These are phyloP conservation scores for Euphrasia arctica DNA, from an alignment of 305 asterid genomes.

Conservation along the genomic window DNA sequence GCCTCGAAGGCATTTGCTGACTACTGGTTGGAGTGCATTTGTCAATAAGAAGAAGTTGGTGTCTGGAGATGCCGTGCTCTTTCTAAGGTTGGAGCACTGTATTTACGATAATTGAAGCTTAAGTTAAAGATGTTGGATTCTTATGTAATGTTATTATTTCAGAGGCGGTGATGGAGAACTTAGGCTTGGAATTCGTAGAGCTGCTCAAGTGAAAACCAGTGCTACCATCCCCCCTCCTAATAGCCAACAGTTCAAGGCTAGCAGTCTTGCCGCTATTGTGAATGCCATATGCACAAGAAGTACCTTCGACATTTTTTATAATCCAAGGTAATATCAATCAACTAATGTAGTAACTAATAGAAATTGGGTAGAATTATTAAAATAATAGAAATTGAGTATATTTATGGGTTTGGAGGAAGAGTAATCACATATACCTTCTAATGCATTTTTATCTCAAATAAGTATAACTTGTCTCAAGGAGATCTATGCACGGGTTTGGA, in stretches of 20 bases:
- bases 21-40: constrained; percentile 99
- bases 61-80: constrained; percentile 98
- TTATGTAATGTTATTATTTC: constrained; percentile 23
- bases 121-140: constrained; percentile 15
- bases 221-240: constrained; percentile 41
- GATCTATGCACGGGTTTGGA: constrained; percentile 10
- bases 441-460: not conserved
- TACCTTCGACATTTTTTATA: constrained; percentile 66
- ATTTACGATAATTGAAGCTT: constrained; percentile 4
- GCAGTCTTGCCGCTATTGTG: constrained; percentile 54
- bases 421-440: not conserved
- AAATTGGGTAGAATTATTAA: not conserved
- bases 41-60: constrained; percentile 90
- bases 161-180: constrained; percentile 98
- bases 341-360: not conserved
- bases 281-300: constrained; percentile 58
- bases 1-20: constrained; percentile 97
- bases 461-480: not conserved
- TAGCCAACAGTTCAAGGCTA: constrained; percentile 49
- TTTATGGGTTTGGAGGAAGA: not conserved
- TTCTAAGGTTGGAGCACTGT: constrained; percentile 57
- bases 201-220: constrained; percentile 56
- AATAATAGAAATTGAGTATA: not conserved
- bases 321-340: constrained; percentile 74
- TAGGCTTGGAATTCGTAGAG: constrained; percentile 96